Base-by-base conservation (phyloP, 306 rosid genomes). In the Casuarina glauca region DNA sequence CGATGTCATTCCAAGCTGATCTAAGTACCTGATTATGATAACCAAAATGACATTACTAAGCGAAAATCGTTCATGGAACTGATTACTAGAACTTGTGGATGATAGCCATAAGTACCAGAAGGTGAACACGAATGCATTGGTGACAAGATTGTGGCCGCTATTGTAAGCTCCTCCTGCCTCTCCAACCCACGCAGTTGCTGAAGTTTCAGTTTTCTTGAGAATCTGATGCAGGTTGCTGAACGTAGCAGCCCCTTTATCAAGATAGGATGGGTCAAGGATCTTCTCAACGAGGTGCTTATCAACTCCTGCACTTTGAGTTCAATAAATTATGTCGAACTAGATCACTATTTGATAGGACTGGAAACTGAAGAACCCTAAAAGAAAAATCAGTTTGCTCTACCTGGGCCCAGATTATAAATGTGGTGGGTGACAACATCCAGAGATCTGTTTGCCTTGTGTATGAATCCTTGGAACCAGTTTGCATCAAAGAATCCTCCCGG, bases 131-230 rank as follows among this genome's bases (percentile, higher is more conserved):
- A 93, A 93, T 76, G 99, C 86, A 89, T 96, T 90, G 1, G 91
- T 81, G 79, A 92, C 95, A 69, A 87, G 96, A 79, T 88, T 89
- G 70, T 80, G 90, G 69, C 98, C 99, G 71, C 99, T 96, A 76
- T 90, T 90, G 81, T 88, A 96, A 46, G 99, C 94, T 55, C 99
- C 99, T 81, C 99, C 99, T 4, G 99, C 81, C 85, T 96, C 99
- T 53, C 98, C 99, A 75, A 96, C 98, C 98, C 99, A 96, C 1
- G 99, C 88, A 54, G 58, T 69, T 16, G 91, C 91, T 8, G 86
- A 78, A 69, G 84, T 85, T 75, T 78, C 61, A 64, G 96, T 86
- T 69, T 75, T 83, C 79, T n/a, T 76, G 12, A 93, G 81, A 81
- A 88, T 73, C 74, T 72, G 70, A 42, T 73, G 89, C 52, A 96